Evolutionary conservation across 306 rosid genomes (phyloP), one percentile per base, ranked within the genome.

Genomic region (Prunus mongolica): DNA sequence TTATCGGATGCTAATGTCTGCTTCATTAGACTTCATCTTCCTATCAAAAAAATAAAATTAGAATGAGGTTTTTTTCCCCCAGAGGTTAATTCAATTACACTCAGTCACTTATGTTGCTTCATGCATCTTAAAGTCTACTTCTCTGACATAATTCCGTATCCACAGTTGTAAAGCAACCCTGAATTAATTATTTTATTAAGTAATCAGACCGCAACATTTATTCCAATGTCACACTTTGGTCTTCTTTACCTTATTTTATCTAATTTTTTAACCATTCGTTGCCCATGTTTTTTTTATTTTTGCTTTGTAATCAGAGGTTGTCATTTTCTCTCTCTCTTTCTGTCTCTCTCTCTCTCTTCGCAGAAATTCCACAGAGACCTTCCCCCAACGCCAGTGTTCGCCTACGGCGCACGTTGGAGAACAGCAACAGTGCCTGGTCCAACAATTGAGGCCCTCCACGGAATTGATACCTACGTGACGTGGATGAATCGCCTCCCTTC

Each of bases 291-390:
- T 18, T 14, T 28, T 28, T 15, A 9, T 20, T 6, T 30, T 30
- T 8, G 7, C 22, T 16, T 22, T 4, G 4, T 4, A 41, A 11
- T 34, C 28, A 22, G 45, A 2, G 18, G 13, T 64, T 12, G 50
- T 27, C 3, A 3, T 0, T 13, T 28, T 27, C 12, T 30, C 16
- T 18, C 19, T 28, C 30, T 28, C 15, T 20, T 15, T 25, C 11
- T 20, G n/a, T 30, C 16, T 18, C 19, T 28, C 30, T 28, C 15
- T 20, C 19, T 25, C 11, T 20, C 12, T 30, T 30, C 55, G 57
- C 88, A 93, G 98, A 93, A 91, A 88, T 93, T 93, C 78, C 98
- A 93, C 71, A 78, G 86, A 58, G 95, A 93, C 69, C 84, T 93
- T 1, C 96, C 90, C 0, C 80, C 91, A 7, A 82, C 98, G 1